These are phyloP conservation scores for Polytrichum formosum DNA, from an alignment of 225 moss, liverwort and hornwort species.

Conservation along the genomic window DNA sequence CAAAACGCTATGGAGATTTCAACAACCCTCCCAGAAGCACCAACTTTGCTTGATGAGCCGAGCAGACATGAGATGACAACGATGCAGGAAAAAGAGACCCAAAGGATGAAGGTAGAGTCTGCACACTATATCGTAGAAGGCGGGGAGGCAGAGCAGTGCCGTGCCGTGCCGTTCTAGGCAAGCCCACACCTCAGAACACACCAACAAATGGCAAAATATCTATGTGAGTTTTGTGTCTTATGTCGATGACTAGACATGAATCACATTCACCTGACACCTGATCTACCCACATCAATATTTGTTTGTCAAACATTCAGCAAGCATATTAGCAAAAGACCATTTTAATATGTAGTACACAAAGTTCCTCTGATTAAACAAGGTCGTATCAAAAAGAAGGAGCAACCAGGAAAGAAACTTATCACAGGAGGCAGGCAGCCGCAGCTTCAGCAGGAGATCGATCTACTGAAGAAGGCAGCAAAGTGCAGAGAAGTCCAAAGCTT, in stretches of 20 bases:
- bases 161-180: conserved; percentile 99
- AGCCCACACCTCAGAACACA: conserved; percentile 99
- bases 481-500: conserved; percentile 85
- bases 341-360: conserved; percentile 23
- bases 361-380: not conserved
- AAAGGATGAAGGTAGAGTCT: conserved; percentile 49
- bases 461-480: conserved; percentile 86
- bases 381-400: conserved; percentile 57
- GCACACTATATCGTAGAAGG: conserved; percentile 71
- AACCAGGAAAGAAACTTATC: conserved; percentile 83
- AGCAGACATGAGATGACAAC: conserved; percentile 61
- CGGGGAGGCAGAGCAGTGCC: conserved; percentile 94
- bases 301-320: not conserved
- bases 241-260: conserved; percentile 28
- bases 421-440: conserved; percentile 85
- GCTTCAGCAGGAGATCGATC: conserved; percentile 89
- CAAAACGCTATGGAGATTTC: conserved; percentile 60
- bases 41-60: conserved; percentile 64
- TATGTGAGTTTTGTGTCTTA: conserved; percentile 77
- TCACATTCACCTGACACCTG: not conserved
- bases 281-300: not conserved
- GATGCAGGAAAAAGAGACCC: conserved; percentile 67
- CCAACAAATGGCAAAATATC: conserved; percentile 98
- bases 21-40: conserved; percentile 47
- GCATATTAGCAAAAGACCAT: not conserved